These are phyloP conservation scores for Cyclotella baltica DNA, from an alignment of 108 stramenopile species.

Conservation along the genomic window DNA sequence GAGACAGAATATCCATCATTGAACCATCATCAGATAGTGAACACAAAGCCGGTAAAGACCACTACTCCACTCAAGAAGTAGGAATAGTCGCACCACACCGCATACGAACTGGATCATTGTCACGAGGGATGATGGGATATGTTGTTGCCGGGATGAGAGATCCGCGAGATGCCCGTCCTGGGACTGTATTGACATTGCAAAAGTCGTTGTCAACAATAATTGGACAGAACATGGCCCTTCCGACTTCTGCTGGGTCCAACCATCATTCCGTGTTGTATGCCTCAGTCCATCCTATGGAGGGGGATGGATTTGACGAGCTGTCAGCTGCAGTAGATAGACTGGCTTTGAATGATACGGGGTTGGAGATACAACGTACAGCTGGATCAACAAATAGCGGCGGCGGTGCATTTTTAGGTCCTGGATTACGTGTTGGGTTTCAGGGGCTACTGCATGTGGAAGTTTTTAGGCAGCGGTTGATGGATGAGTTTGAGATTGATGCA, in stretches of 20 bases:
- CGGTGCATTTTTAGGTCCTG: conserved; percentile 91
- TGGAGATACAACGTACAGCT: conserved; percentile 78
- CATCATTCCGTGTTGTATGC: conserved; percentile 93
- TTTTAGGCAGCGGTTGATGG: conserved; percentile 93
- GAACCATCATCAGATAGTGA: conserved; percentile 31
- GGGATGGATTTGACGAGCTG: conserved; percentile 92
- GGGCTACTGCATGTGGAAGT: conserved; percentile 98
- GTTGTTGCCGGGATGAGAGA: conserved; percentile 90
- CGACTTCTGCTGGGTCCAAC: conserved; percentile 24
- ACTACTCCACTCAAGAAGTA: conserved; percentile 67
- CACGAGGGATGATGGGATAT: conserved; percentile 95
- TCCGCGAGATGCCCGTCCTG: conserved; percentile 92
- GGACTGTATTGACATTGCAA: conserved; percentile 82
- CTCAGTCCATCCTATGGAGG: conserved; percentile 94
- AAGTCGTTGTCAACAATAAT: conserved; percentile 56
- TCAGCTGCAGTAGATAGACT: conserved; percentile 90
- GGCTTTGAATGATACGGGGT: conserved; percentile 92
- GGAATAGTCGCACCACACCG: conserved; percentile 89
- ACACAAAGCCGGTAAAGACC: conserved; percentile 37
- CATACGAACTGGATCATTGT: conserved; percentile 65
- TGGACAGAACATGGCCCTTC: conserved; percentile 59
- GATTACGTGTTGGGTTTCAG: conserved; percentile 96
- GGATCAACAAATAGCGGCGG: conserved; percentile 64
- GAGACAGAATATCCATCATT: conserved; percentile 63
- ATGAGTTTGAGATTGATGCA: conserved; percentile 91